Evolutionary conservation across 305 asterid genomes (phyloP), one percentile per base, ranked within the genome.

Genomic region (Fraxinus ornus): DNA sequence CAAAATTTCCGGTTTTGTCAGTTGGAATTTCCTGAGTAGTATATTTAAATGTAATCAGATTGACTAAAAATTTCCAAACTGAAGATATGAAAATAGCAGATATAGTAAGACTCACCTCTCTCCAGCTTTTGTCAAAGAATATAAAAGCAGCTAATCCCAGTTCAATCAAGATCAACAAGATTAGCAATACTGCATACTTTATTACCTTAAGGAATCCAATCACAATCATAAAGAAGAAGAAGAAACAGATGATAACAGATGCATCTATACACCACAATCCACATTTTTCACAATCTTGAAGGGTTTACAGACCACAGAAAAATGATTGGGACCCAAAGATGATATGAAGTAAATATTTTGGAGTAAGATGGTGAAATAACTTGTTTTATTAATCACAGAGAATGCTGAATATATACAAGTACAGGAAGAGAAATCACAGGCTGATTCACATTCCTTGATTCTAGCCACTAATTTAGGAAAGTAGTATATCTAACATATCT

Each of bases 71-170:
- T 9, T 68, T 78, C 64, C 41, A 64, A 79, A 82, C 78, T 49
- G 80, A 80, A 83, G 73, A 78, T 64, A 36, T 68, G 19, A 12
- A 21, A 7, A 68, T 68, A 68, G 83, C 62, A 75, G 35, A 6
- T 35, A 66, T 6, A 78, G 36, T 75, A 79, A 70, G 37, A 83
- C 92, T 83, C 81, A 91, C 99, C 91, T 91, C 91, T 88, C 81
- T 88, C 99, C 99, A 97, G 93, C 89, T 92, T 87, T 93, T 90
- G 89, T 97, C 97, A 79, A 97, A 97, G 91, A 97, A 97, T 81
- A 97, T 88, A 83, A 93, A 97, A 81, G 92, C 98, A 79, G 98
- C 97, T 80, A 79, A 77, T 83, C 95, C 98, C 78, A 97, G 79
- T 89, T 97, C 98, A 70, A 88, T 83, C 95, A 97, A 85, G 87